Percentiles rank a stretch among this genome's conserved stretches.
phyloP scores from a whole-genome alignment of 2,329 filamentous ascomycete species.

The Capronia coronata region DNA sequence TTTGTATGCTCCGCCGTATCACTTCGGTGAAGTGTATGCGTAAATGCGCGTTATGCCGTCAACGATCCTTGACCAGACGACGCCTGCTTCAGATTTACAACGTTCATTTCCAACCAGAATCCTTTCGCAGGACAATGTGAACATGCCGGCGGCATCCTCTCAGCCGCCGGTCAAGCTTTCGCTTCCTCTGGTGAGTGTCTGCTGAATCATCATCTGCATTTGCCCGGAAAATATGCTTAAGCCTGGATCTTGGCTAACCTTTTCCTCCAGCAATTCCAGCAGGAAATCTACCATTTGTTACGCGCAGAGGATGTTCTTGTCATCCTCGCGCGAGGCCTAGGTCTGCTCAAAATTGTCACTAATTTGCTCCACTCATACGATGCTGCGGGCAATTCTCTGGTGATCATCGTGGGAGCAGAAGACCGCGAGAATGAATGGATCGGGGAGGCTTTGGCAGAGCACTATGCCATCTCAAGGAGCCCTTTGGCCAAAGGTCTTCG shows the following conservation, averaged over 20 bases:
- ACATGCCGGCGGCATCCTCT: slow-evolving; percentile 39
- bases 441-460: slow-evolving; percentile 89
- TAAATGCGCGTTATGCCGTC: too few species aligned
- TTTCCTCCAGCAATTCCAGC: slow-evolving; percentile 68
- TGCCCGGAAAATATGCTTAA: not conserved
- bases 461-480: slow-evolving; percentile 81
- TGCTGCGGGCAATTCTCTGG: slow-evolving; percentile 86
- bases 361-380: slow-evolving; percentile 96
- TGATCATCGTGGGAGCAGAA: slow-evolving; percentile 81
- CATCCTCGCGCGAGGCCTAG: slow-evolving; percentile 82
- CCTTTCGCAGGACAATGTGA: slow-evolving; percentile 18
- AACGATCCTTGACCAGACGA: too few species aligned
- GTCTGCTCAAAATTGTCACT: slow-evolving; percentile 84
- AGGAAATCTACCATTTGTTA: slow-evolving; percentile 87
- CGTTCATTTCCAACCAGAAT: not conserved
- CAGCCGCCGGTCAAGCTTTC: slow-evolving; percentile 56
- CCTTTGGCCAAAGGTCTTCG: slow-evolving; percentile 77
- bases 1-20: too few species aligned
- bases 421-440: slow-evolving; percentile 96
- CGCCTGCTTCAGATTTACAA: not conserved
- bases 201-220: not conserved
- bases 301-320: slow-evolving; percentile 89
- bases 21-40: too few species aligned
- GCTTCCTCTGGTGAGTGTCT: slow-evolving; percentile 48
- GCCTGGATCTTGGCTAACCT: slow-evolving; percentile 15